Base-by-base conservation (phyloP, 2,329 filamentous ascomycete genomes). In the Atkinsonella texensis region DNA sequence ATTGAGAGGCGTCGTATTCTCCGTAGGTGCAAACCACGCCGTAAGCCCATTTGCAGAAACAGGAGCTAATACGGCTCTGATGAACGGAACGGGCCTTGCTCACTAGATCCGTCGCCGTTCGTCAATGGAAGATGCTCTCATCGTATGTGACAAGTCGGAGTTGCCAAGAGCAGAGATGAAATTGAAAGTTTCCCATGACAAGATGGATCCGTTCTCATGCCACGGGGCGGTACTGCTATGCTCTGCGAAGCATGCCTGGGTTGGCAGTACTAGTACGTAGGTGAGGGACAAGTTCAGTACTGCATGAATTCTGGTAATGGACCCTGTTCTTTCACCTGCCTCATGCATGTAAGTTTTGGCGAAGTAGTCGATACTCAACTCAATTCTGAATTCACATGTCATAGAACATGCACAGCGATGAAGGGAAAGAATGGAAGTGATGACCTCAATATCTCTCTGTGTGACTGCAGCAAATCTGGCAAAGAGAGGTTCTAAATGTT, bases 21-120 rank as follows among this genome's bases (percentile, higher is more conserved):
- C 74, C 17, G 71, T 72, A 10, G 71, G 74, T 53, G 63, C 65
- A 49, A 74, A 74, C 56, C 71, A 74, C 55, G 69, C 69, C 4
- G 66, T 73, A 13, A 71, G 63, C 41, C 66, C 70, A 0, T 74
- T 72, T 59, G 68, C 70, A 1, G 70, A 71, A 5, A 70, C 69
- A 53, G 72, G 72, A 3, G 70, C 70, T 1, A 73, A 70, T 53
- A 57, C 73, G 52, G 72, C 71, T 0, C 53, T 74, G 32, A 68
- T 65, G 54, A 71, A 74, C 53, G 70, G 65, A 0, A 69, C 65
- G 63, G 65, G 70, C 42, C 63, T 73, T 17, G 69, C 68, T 6
- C 59, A 62, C 46, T 58, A 65, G 51, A 54, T 73, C 18, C 64
- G 60, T 48, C 52, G 46, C 31, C 52, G 56, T 11, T 42, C 48